Conservation (phyloP, 768 basidiomycete genomes). For the Boletus insuetus region DNA sequence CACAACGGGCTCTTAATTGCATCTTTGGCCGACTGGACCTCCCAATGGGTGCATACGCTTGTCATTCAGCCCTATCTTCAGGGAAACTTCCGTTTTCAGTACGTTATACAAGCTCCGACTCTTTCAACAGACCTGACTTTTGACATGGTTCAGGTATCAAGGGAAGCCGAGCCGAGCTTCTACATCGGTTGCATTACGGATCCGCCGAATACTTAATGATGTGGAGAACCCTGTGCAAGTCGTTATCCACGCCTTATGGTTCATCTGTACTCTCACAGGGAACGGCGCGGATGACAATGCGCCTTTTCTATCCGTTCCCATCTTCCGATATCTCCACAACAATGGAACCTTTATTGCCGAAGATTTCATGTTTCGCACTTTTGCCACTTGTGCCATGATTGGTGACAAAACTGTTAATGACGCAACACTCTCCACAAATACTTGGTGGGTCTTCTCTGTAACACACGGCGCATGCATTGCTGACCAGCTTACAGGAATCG, state of each 20-base stretch:
- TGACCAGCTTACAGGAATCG: conserved; percentile 21
- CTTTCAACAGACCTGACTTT: background rate
- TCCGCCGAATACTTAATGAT: conserved; percentile 18
- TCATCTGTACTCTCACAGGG: conserved; percentile 28
- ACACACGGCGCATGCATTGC: background rate
- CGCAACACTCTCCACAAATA: conserved; percentile 25
- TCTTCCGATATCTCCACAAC: conserved; percentile 30
- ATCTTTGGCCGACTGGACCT: conserved; percentile 25
- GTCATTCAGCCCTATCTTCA: conserved; percentile 21
- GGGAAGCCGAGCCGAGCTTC: conserved; percentile 4
- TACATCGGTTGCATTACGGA: conserved; percentile 14
- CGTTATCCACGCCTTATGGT: conserved; percentile 31
- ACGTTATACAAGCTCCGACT: conserved; percentile 3
- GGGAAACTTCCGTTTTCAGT: conserved; percentile 21
- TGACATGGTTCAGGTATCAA: conserved; percentile 14
- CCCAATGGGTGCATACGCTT: conserved; percentile 25
- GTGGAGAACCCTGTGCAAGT: conserved; percentile 30
- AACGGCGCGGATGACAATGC: conserved; percentile 11
- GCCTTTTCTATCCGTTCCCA: conserved; percentile 28
- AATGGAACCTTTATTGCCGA: conserved; percentile 28
- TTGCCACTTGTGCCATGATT: conserved; percentile 36
- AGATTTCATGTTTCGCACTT: conserved; percentile 36
- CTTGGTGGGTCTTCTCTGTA: conserved; percentile 24
- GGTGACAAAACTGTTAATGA: conserved; percentile 36
- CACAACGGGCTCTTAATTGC: conserved; percentile 4